phyloP scores from a whole-genome alignment of 2,329 filamentous ascomycete species.

The Chrysoporthe deuterocubensis region DNA sequence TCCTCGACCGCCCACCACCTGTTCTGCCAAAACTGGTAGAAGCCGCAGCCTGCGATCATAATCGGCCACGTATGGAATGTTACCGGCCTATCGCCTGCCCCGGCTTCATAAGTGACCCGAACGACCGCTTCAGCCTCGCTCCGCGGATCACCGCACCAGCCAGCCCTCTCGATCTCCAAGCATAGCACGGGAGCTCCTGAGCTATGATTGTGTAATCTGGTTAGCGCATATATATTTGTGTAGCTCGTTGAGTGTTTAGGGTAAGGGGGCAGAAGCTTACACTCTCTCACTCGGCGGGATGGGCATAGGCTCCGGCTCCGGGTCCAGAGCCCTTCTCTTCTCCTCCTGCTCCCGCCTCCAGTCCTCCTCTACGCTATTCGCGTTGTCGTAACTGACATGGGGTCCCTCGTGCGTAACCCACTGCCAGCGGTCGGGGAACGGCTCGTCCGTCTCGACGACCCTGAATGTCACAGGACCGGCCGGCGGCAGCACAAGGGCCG shows the following conservation, averaged over 20 bases:
- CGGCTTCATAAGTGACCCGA: not conserved
- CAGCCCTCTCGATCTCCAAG: not conserved
- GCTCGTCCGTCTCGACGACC: not conserved
- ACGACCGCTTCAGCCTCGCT: not conserved
- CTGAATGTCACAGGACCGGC: not conserved
- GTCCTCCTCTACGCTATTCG: not conserved
- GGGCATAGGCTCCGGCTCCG: not conserved
- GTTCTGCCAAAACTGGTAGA: not conserved
- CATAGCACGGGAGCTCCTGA: not conserved
- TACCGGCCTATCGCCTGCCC: not conserved
- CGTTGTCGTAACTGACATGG: not conserved
- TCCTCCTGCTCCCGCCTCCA: slow-evolving; percentile 1
- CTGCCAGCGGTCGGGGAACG: not conserved
- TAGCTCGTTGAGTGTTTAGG: not conserved
- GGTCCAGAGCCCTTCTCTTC: not conserved
- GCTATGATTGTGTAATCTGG: not conserved
- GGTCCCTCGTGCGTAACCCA: not conserved
- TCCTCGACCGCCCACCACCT: not conserved
- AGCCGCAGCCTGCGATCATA: not conserved
- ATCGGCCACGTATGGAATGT: not conserved
- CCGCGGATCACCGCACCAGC: too few relatives aligned
- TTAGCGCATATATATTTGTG: too few relatives aligned
- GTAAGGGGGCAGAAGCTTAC: not conserved
- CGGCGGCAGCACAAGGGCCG: not conserved
- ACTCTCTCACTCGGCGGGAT: not conserved